Evolutionary conservation across 208 protist species (phyloP).

Genomic region (Crithidia bombi): DNA sequence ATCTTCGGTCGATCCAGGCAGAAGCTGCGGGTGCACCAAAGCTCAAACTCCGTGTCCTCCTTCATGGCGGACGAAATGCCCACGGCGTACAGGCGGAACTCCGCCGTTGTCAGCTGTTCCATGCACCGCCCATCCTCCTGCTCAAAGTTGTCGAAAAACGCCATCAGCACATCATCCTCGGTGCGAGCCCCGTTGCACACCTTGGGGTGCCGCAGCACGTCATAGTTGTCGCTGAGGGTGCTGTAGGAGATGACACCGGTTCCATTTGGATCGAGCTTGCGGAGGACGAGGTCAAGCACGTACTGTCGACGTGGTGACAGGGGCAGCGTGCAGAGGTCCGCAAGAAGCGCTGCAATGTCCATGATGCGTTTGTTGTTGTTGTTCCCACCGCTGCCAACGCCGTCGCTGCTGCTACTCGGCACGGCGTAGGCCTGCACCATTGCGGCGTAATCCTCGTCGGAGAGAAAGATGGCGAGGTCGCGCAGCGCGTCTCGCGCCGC

Average conservation of each 20-base stretch:
- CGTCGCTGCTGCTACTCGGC: neutral
- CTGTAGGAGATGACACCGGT: slow-evolving; percentile 53
- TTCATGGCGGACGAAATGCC: slow-evolving; percentile 60
- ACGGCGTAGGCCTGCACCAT: slow-evolving; percentile 40
- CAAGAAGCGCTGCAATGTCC: slow-evolving; percentile 40
- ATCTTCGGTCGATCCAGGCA: slow-evolving; percentile 77
- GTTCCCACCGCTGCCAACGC: neutral
- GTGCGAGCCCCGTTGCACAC: slow-evolving; percentile 47
- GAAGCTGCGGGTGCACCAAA: slow-evolving; percentile 84
- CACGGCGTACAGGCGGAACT: slow-evolving; percentile 70
- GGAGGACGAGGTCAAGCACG: slow-evolving; percentile 65
- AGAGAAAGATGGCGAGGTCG: slow-evolving; percentile 63
- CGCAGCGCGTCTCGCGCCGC: slow-evolving; percentile 72
- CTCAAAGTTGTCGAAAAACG: slow-evolving; percentile 63
- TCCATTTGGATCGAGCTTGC: slow-evolving; percentile 54
- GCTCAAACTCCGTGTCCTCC: slow-evolving; percentile 80
- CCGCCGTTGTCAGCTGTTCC: slow-evolving; percentile 50
- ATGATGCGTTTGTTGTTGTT: too few species aligned
- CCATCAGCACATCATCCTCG: slow-evolving; percentile 47
- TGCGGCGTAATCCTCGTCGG: slow-evolving; percentile 56
- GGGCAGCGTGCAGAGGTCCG: slow-evolving; percentile 38
- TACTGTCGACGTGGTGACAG: slow-evolving; percentile 67
- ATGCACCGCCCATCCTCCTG: slow-evolving; percentile 34
- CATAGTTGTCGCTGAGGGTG: slow-evolving; percentile 58
- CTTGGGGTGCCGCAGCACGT: slow-evolving; percentile 77